Conservation (phyloP, 768 basidiomycete genomes). For the Mycena belliarum region DNA sequence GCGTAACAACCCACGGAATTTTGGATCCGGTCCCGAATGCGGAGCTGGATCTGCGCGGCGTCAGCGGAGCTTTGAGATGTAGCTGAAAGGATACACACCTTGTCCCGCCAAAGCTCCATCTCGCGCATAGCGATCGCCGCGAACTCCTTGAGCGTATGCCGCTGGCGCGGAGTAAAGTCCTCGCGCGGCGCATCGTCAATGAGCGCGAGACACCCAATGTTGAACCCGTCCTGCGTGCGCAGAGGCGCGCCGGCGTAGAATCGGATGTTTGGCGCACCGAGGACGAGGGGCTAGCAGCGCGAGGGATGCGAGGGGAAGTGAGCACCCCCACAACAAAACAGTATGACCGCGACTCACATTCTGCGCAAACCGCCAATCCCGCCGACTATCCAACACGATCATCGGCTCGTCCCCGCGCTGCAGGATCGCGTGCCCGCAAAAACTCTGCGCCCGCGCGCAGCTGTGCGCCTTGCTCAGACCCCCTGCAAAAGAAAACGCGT, state of each 20-base stretch:
- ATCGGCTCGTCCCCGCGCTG: slow-evolving; percentile 86
- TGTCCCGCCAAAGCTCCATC: slow-evolving; percentile 94
- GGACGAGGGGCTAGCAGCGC: slow-evolving; percentile 63
- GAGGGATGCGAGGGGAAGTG: not conserved
- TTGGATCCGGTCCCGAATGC: slow-evolving; percentile 90
- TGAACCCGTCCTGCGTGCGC: slow-evolving; percentile 86
- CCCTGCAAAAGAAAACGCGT: slow-evolving; percentile 31
- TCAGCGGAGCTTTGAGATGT: not conserved
- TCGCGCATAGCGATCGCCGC: slow-evolving; percentile 94
- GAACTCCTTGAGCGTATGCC: slow-evolving; percentile 93
- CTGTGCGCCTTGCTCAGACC: slow-evolving; percentile 46
- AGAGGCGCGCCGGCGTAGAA: slow-evolving; percentile 94
- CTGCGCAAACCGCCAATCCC: slow-evolving; percentile 87
- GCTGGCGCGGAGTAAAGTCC: slow-evolving; percentile 86
- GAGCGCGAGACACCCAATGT: slow-evolving; percentile 86
- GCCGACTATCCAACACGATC: slow-evolving; percentile 73
- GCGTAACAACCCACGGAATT: slow-evolving; percentile 55
- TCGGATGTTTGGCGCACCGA: slow-evolving; percentile 63
- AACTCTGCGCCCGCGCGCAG: slow-evolving; percentile 52
- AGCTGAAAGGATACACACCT: slow-evolving; percentile 44
- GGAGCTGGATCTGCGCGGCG: slow-evolving; percentile 70
- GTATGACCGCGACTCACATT: slow-evolving; percentile 54
- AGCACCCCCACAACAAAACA: not conserved
- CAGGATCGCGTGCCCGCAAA: slow-evolving; percentile 83
- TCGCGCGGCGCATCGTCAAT: slow-evolving; percentile 80